Evolutionary conservation across 148 eudicot species (phyloP), one percentile per base, ranked within the genome.

Genomic region (Cornus florida): DNA sequence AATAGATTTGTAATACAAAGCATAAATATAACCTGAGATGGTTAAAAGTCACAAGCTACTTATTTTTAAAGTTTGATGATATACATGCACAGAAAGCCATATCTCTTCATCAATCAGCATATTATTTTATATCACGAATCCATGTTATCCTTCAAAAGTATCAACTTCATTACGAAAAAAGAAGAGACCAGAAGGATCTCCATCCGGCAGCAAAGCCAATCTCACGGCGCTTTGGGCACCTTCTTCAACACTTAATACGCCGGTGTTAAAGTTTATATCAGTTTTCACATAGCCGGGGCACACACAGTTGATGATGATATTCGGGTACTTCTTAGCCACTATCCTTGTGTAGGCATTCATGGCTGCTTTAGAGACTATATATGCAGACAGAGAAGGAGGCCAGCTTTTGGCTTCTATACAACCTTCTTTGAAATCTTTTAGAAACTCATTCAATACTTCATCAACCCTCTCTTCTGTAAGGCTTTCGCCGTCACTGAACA

Each of bases 401-500:
- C 86, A 84, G 8, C 81, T 71, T 33, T 84, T 84, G 70, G 81
- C 10, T 80, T 80, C 60, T 53, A 67, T 7, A 16, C 19, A 19
- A 12, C 77, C 78, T 9, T 77, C 83, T 46, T 84, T 69, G 60
- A 53, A 69, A 77, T 84, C 83, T 68, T 77, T 71, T 31, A 89
- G 74, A 71, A 86, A 86, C 74, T 75, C 87, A 10, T 84, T 79
- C 67, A 87, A 35, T 8, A 89, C 67, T 33, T 81, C 82, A 23
- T 87, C 88, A 1, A 91, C 46, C 67, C 39, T 78, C 74, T 81
- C 89, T 79, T 88, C 90, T 53, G 91, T 79, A 39, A 88, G 91
- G 74, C 14, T 75, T 59, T 88, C 89, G 0, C 22, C 75, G 35
- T 84, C 72, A 28, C 39, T 41, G 16, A 88, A 75, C 50, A 87